Base-by-base conservation (phyloP, 768 basidiomycete species). In the Boletus edulis region DNA sequence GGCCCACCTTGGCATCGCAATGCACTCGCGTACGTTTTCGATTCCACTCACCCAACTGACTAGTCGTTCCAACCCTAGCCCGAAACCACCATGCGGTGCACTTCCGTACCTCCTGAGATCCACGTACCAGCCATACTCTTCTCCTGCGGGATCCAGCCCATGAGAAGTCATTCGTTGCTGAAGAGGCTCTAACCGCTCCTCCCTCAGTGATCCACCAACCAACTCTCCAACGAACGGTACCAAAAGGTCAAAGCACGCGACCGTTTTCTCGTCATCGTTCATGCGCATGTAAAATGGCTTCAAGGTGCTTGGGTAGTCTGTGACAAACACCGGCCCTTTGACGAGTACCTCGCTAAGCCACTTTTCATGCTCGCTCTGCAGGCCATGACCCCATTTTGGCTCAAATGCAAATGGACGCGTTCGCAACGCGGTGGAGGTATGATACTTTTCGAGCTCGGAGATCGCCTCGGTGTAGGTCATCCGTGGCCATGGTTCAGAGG, bases 231-330 rank as follows among this genome's bases (percentile, higher is more conserved):
- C 74, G 22, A 80, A 73, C 0, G 96, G 97, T 6, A 98, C 84
- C 49, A 99, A 80, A 17, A 99, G 78, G 67, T 99, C 97, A 64
- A 99, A 97, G 73, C 96, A 98, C n/a, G 87, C 92, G 4, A 92
- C 93, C 0, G 91, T 88, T 57, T 65, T 59, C 42, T 70, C 71
- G 39, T 78, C 72, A 52, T 73, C 75, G 64, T 91, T 92, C 40
- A 67, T 68, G 35, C 91, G 84, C 97, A 98, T 98, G 74, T 99
- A 99, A 75, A 98, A 98, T 9, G 97, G 94, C 71, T 99, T 99
- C 58, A 92, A 69, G 3, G 67, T 48, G 5, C 77, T 71, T 2
- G 97, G 96, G 67, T 98, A 99, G 67, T 96, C 86, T 14, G 86
- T 91, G 51, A 99, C 87, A 68, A 98, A 98, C 3, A 95, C 81